phyloP scores from a whole-genome alignment of 169 alveolate genomes.

The Cryptosporidium ryanae region DNA sequence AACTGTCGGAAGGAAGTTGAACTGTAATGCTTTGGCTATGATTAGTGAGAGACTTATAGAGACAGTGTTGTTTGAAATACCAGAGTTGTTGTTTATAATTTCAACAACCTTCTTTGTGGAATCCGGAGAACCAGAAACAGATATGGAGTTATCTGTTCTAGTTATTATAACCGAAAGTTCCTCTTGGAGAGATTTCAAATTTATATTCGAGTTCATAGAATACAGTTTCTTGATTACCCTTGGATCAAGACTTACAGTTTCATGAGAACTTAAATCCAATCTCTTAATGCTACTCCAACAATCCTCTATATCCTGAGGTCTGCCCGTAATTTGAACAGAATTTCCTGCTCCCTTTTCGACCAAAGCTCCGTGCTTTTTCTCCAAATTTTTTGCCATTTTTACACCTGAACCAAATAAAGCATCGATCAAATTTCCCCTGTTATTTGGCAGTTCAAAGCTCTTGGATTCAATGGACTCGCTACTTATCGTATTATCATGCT shows the following conservation, averaged over 20 bases:
- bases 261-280: conserved; percentile 58
- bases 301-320: conserved; percentile 14
- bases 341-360: conserved; percentile 49
- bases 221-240: conserved; percentile 48
- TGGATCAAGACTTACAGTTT: conserved; percentile 27
- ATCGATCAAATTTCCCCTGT: conserved; percentile 59
- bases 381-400: conserved; percentile 56
- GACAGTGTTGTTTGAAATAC: conserved; percentile 35
- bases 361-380: conserved; percentile 52
- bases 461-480: conserved; percentile 9
- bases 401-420: conserved; percentile 45
- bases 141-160: conserved; percentile 22
- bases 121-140: conserved; percentile 56
- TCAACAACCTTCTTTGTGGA: conserved; percentile 46
- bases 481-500: conserved; percentile 39
- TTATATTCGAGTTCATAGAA: conserved; percentile 21
- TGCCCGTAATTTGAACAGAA: conserved; percentile 61
- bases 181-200: conserved; percentile 53
- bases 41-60: conserved; percentile 43
- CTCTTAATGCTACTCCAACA: conserved; percentile 47
- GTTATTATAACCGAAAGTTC: conserved; percentile 56
- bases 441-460: conserved; percentile 67
- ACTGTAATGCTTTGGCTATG: conserved; percentile 58
- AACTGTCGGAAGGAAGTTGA: conserved; percentile 71
- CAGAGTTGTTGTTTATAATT: conserved; percentile 35